These are phyloP conservation scores for Tuber magnatum DNA, from an alignment of 495 filamentous ascomycete species.

Conservation along the genomic window DNA sequence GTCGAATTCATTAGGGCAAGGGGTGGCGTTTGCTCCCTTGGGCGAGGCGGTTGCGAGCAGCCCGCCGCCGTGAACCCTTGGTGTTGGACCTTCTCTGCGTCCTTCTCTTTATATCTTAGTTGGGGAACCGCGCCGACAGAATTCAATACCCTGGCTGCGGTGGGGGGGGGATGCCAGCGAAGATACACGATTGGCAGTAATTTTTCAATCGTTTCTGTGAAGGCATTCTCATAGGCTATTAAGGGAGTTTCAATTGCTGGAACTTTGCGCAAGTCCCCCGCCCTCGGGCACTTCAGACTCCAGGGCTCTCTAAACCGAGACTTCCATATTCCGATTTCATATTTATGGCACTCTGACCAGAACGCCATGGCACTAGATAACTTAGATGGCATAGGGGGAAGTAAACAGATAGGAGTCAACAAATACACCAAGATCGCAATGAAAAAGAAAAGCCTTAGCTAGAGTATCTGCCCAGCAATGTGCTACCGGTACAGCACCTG, in stretches of 20 bases:
- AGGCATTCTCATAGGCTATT: not conserved
- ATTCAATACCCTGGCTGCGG: not conserved
- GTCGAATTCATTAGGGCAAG: not conserved
- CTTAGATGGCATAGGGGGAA: not conserved
- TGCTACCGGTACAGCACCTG: not conserved
- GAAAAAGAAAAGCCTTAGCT: not conserved
- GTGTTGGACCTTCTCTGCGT: not conserved
- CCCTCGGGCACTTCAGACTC: not conserved
- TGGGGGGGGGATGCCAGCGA: not conserved
- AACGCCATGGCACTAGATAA: not conserved
- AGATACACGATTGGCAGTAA: not conserved
- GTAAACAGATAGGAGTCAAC: not conserved
- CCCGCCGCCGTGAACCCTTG: not conserved
- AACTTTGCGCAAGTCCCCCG: not conserved
- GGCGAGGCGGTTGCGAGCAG: not conserved
- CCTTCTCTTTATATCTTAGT: not conserved
- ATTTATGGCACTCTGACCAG: not conserved
- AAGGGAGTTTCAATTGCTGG: not conserved
- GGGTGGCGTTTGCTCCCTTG: not conserved
- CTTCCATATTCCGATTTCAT: not conserved
- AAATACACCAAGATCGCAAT: not conserved
- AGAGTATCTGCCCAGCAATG: not conserved
- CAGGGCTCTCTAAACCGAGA: not conserved
- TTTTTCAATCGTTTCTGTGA: not conserved
- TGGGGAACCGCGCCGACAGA: not conserved